A percentile compares a stretch with the other conserved stretches of the same genome.
phyloP scores from a whole-genome alignment of 2,329 filamentous ascomycete genomes.

The Fusarium foetens region DNA sequence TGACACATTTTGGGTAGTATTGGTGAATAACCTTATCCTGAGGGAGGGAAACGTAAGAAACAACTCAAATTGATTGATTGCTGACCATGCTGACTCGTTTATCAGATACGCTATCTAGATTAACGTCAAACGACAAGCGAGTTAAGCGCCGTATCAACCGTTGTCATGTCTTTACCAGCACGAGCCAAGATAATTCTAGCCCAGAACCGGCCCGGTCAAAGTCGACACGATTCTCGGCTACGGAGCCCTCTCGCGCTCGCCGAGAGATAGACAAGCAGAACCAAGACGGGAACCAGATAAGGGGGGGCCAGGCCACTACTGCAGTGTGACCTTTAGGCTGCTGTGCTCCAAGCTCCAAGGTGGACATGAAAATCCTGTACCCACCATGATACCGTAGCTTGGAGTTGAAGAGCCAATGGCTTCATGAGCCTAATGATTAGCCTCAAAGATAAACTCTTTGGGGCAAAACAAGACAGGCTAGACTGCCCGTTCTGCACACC shows the following conservation, averaged over 20 bases:
- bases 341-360: not conserved
- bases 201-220: constrained; percentile 22
- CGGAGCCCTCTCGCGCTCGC: constrained; percentile 23
- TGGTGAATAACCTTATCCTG: constrained; percentile 2
- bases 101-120: not conserved
- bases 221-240: constrained; percentile 9
- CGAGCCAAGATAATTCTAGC: constrained; percentile 23
- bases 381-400: constrained; percentile 27
- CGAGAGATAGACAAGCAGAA: constrained; percentile 17
- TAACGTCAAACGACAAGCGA: constrained; percentile 4
- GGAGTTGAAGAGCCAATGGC: constrained; percentile 11
- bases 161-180: constrained; percentile 3
- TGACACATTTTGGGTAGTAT: constrained; percentile 25
- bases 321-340: not conserved
- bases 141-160: constrained; percentile 20
- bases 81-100: not conserved
- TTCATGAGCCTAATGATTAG: constrained; percentile 5
- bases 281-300: constrained; percentile 32
- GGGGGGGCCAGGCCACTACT: constrained; percentile 17
- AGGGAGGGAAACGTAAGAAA: not conserved
- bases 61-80: constrained; percentile 2
- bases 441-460: constrained; percentile 28
- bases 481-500: constrained; percentile 36
- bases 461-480: constrained; percentile 23
- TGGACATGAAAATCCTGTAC: constrained; percentile 28